Percentiles rank a stretch among this genome's conserved stretches.
Conservation (phyloP, 2,329 filamentous ascomycete genomes). For the Ophiocordyceps sinensis region DNA sequence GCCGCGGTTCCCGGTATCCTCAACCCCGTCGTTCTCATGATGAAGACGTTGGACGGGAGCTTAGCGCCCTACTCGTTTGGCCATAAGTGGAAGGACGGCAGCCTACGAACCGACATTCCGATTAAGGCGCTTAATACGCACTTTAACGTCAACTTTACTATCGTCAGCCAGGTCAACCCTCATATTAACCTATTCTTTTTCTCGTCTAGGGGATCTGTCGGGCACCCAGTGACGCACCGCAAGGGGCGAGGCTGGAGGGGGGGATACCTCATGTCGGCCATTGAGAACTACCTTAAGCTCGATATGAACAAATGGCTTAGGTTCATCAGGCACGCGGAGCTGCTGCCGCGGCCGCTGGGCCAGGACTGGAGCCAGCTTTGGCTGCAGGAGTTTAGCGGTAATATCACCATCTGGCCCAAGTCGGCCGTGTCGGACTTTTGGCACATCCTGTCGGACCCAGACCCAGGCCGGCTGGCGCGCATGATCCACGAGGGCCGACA, state of each 20-base stretch:
- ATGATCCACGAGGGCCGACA: conserved; percentile 90
- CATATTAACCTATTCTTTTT: conserved; percentile 99
- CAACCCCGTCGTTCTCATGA: conserved; percentile 86
- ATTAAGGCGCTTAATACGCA: conserved; percentile 88
- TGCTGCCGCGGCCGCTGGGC: conserved; percentile 76
- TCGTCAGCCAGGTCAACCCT: conserved; percentile 80
- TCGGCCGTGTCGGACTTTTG: conserved; percentile 65
- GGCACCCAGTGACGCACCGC: conserved; percentile 85
- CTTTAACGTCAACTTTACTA: conserved; percentile 97
- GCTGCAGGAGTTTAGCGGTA: conserved; percentile 89
- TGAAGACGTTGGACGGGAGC: conserved; percentile 65
- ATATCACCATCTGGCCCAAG: conserved; percentile 92
- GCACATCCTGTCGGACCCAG: conserved; percentile 76
- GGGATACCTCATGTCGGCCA: conserved; percentile 81
- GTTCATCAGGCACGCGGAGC: conserved; percentile 80
- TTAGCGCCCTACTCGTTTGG: conserved; percentile 89
- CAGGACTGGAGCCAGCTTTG: conserved; percentile 97
- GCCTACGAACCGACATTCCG: conserved; percentile 85
- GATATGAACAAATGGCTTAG: conserved; percentile 97
- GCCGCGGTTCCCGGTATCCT: conserved; percentile 92
- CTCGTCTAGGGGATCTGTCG: conserved; percentile 80
- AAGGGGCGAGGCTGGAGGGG: conserved; percentile 90
- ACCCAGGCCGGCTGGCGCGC: conserved; percentile 55
- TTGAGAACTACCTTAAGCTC: conserved; percentile 90
- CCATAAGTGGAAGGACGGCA: conserved; percentile 98